phyloP scores from a whole-genome alignment of 257 asterid genomes.

The Eustoma russellianum region DNA sequence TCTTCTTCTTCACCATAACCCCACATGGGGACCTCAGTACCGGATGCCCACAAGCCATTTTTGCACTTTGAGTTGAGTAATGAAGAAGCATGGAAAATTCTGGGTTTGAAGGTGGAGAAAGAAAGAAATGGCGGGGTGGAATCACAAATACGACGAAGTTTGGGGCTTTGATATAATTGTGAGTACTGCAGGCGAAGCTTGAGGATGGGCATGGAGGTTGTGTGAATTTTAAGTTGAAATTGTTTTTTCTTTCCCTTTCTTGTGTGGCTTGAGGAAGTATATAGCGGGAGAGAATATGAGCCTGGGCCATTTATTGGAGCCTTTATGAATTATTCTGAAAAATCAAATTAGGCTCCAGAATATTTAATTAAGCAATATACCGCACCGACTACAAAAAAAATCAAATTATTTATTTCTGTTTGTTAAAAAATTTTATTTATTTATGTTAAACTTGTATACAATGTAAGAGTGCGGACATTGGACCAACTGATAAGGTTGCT shows the following conservation, averaged over 20 bases:
- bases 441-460: too few species aligned
- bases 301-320: too few species aligned
- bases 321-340: not conserved
- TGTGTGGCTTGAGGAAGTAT: not conserved
- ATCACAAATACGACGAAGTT: slow-evolving; percentile 13
- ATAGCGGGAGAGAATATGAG: slow-evolving; percentile 5
- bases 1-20: slow-evolving; percentile 30
- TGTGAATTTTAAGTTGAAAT: not conserved
- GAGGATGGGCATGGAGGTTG: slow-evolving; percentile 35
- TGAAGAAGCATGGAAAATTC: slow-evolving; percentile 7
- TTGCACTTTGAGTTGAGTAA: slow-evolving; percentile 5
- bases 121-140: slow-evolving; percentile 5
- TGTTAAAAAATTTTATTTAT: too few species aligned
- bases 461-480: too few species aligned
- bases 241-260: not conserved
- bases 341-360: too few species aligned
- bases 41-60: slow-evolving; percentile 12
- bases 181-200: slow-evolving; percentile 21
- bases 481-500: too few species aligned
- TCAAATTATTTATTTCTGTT: too few species aligned
- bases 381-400: too few species aligned
- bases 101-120: slow-evolving; percentile 12
- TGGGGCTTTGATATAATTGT: slow-evolving; percentile 8
- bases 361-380: too few species aligned
- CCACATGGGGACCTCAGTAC: slow-evolving; percentile 23